These are phyloP conservation scores for Umbelopsis sp. DNA, from an alignment of 192 early-diverging fungal species.

Conservation along the genomic window DNA sequence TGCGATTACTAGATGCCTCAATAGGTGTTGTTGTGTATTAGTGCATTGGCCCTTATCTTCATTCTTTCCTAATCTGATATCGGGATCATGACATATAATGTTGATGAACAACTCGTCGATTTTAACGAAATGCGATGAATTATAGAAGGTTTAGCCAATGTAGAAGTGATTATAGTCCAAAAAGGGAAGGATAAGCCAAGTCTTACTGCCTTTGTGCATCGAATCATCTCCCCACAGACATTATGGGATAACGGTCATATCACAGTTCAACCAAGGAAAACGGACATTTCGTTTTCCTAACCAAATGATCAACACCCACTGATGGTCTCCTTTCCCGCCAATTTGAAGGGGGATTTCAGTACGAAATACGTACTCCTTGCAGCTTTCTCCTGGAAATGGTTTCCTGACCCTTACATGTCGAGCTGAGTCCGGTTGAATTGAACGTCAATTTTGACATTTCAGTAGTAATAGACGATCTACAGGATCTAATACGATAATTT, in stretches of 20 bases:
- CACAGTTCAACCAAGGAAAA: neutral
- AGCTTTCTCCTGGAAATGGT: neutral
- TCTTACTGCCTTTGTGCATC: neutral
- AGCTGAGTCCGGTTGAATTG: neutral
- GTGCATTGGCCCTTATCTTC: conserved; percentile 2
- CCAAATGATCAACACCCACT: neutral
- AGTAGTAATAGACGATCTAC: conserved; percentile 11
- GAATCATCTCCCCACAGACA: conserved; percentile 14
- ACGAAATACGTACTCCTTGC: conserved; percentile 3
- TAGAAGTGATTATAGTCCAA: neutral
- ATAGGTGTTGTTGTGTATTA: neutral
- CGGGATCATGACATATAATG: neutral
- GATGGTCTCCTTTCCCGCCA: neutral
- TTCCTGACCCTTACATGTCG: neutral
- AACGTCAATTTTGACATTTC: conserved; percentile 7
- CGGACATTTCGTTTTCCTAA: neutral
- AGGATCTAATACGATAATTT: neutral
- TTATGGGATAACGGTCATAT: neutral
- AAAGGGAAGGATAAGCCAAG: neutral
- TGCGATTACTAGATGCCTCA: neutral
- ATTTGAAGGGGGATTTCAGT: conserved; percentile 3
- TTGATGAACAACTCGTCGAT: neutral
- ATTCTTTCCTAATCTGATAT: conserved; percentile 3
- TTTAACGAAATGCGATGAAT: neutral
- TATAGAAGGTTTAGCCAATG: neutral